Base-by-base conservation (phyloP, 768 basidiomycete species). In the Mycena polygramma region DNA sequence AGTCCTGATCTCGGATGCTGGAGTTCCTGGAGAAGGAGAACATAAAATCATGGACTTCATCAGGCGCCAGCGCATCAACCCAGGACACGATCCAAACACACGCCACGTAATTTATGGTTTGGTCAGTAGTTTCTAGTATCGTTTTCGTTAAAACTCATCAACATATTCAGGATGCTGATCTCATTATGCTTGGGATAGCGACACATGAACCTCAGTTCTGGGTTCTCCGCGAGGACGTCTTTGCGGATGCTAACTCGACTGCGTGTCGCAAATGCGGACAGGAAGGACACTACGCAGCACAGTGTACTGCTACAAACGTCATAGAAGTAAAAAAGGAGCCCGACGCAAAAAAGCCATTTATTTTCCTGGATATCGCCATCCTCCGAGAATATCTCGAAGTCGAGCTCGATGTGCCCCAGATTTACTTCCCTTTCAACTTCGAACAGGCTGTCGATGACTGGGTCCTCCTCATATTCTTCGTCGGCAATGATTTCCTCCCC, bases 31-130 rank as follows among this genome's bases (percentile, higher is more conserved):
- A 74, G 98, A 99, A 81, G 98, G 98, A 78, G 98, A 99, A 79
- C 98, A 99, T 81, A 99, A 99, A 84, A 98, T 99, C 72, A 98
- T 99, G 96, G 98, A 99, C 79, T 99, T 89, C 79, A 97, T 99
- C 73, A 87, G 98, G 64, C 87, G 97, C 41, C 97, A 98, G 76
- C 88, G 98, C 60, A 85, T 88, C 59, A 94, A 97, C 77, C 88
- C 89, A 26, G 93, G 91, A n/a, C 92, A 99, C 81, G 92, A 99
- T 79, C 92, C 97, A 22, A 99, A 99, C 78, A 98, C 96, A 4
- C 86, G 87, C 41, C 98, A 99, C 78, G 97, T 99, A 64, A 99
- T 99, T 71, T 99, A 99, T 82, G 98, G 98, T 74, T 83, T 99
- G 79, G 96, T 97, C 76, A 69, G 92, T 79, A 43, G 59, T 20